Base-by-base conservation (phyloP, 176 grass and related monocot species). In the Oryza glumipatula region DNA sequence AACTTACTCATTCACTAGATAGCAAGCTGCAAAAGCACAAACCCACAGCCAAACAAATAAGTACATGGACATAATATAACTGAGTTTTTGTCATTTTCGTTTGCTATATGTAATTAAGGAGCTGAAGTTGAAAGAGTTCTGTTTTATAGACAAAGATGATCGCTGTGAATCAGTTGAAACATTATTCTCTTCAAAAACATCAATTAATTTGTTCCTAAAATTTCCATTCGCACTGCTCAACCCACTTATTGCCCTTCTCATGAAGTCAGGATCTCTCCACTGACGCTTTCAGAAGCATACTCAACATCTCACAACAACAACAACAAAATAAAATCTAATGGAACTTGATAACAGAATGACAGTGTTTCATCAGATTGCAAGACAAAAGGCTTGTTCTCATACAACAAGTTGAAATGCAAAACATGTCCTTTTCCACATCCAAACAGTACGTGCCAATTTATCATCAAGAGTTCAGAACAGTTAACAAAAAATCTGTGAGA, bases 241-340 rank as follows among this genome's bases (percentile, higher is more conserved):
- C 35, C 35, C 35, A 36, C 41, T 43, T 43, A 43, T 43, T 43
- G 41, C 8, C 41, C 41, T 43, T 43, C 43, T 44, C 43, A 7
- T 92, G 90, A 92, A 36, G 89, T 91, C 58, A 95, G 88, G 76
- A 95, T 93, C 83, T 98, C 92, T 85, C 82, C 88, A 79, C 93
- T 88, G 11, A 95, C 87, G 75, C 87, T 94, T 86, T 98, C 95
- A 51, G 95, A 93, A 67, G 91, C 87, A 52, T 80, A 83, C 89
- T 98, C 95, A 67, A 95, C 87, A 91, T 95, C 82, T 21, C 76
- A 74, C 13, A 65, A 74, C 1, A 26, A 79, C 16, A 75, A 84
- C 30, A 32, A 32, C 30, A 67, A 19, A 38, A 38, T 0, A 38
- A 6, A 38, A 21, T 65, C 23, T 15, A 67, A 13, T 64, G 22